Evolutionary conservation across 345 rosid genomes (phyloP), one percentile per base, ranked within the genome.

Genomic region (Populus tremula): DNA sequence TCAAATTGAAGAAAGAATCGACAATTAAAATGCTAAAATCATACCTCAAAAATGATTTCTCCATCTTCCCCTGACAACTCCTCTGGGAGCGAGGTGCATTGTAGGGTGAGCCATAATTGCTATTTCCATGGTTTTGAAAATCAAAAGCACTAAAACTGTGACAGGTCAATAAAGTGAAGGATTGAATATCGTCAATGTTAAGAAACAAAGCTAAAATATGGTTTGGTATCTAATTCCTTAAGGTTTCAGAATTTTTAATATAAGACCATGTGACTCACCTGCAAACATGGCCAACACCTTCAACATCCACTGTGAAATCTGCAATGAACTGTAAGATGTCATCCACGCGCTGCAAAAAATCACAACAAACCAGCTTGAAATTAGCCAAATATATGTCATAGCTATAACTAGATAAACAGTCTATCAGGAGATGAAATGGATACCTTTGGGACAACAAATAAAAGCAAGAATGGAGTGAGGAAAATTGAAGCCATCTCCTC

Each of bases 271-370:
- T 62, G 65, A 23, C 76, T 69, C 63, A 94, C 99, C 99, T 88
- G 90, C 99, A 96, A 78, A 96, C 97, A 77, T 94, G 89, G 79
- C 99, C 99, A 73, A 96, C 99, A 76, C 99, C 99, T 85, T 94
- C 98, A 73, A 96, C 82, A 72, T 92, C 82, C 77, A 91, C 91
- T 5, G 99, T 94, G 81, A 85, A 90, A 70, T 91, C 89, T n/a
- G 81, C 86, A 72, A 96, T 91, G 91, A 96, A 96, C 85, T 87
- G 90, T 85, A 96, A 87, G 73, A 96, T 96, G 79, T 88, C 98
- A 81, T 96, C 97, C 84, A 96, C 97, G 70, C 91, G 91, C 98
- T 96, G 91, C 89, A 85, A 76, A 70, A 81, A 70, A 76, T 76
- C 0, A 71, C 47, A 81, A 23, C 18, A 69, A 43, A 67, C 63